Evolutionary conservation across 352 stramenopile species (phyloP), one percentile per base, ranked within the genome.

Genomic region (Phytophthora fragariae): DNA sequence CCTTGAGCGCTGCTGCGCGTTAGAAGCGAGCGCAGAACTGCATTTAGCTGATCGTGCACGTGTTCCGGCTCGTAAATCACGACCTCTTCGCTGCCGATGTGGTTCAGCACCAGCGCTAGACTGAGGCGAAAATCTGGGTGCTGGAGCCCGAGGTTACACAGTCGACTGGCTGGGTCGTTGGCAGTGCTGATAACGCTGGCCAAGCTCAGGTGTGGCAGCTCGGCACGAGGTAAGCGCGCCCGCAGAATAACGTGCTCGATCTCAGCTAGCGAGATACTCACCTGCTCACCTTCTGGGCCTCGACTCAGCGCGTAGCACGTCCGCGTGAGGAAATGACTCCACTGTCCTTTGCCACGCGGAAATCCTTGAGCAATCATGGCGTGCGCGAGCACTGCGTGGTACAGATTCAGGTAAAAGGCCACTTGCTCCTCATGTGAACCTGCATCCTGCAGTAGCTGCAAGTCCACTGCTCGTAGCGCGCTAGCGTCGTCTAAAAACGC

Each of bases 71-170:
- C 66, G 21, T 70, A 82, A 11, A 73, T 61, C 46, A 65, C 33
- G n/a, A 74, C 53, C 27, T 61, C 57, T 17, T 76, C 65, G 24
- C 50, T 63, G 31, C 35, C 47, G 54, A 55, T 62, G 24, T 89
- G 85, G 44, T 93, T 88, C 73, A 91, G 77, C 14, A 89, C 75
- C 7, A 97, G 61, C 15, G 87, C 90, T 29, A 97, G 81, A 62
- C 81, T 90, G 2, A 95, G 44, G 2, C 90, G 87, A 57, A 97
- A 97, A 70, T 97, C 90, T 4, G 88, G 88, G 54, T 94, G 88
- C 2, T 65, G 57, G 5, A 96, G 31, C 0, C 78, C 85, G 10
- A 92, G 78, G 4, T 63, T 65, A 7, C 58, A 53, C 0, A 92
- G 59, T 57, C 67, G 63, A 60, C 67, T 77, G 6, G 35, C 29